Evolutionary conservation across 768 basidiomycete species (phyloP).

Genomic region (Amanita fuliginea): DNA sequence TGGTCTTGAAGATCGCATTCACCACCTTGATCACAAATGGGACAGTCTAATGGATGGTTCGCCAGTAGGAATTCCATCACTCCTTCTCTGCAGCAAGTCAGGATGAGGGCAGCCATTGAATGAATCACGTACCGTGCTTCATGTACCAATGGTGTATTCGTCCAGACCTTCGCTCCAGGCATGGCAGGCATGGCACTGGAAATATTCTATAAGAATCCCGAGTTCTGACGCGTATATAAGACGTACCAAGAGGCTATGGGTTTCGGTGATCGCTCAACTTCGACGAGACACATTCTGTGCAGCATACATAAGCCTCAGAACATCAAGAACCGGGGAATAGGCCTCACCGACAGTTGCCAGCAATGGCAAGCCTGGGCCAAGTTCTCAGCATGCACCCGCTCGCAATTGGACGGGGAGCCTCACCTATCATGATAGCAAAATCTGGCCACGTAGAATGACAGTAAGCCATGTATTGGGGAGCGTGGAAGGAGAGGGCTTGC

Average conservation of each 20-base stretch:
- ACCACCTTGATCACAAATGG: constrained; percentile 97
- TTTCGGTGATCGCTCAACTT: constrained; percentile 92
- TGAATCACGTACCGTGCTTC: constrained; percentile 53
- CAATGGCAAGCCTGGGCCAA: constrained; percentile 70
- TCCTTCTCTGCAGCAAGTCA: constrained; percentile 54
- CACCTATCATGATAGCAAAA: constrained; percentile 85
- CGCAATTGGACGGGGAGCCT: constrained; percentile 8
- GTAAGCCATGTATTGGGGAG: constrained; percentile 11
- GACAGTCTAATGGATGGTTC: constrained; percentile 98
- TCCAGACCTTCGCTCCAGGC: constrained; percentile 87
- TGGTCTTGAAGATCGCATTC: constrained; percentile 99
- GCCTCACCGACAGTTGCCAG: constrained; percentile 89
- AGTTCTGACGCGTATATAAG: background rate
- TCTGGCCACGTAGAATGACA: constrained; percentile 22
- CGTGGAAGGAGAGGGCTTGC: constrained; percentile 24
- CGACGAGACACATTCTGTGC: constrained; percentile 92
- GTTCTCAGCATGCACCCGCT: background rate
- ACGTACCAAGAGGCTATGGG: constrained; percentile 85
- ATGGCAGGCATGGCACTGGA: constrained; percentile 93
- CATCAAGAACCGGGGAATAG: background rate
- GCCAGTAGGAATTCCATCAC: constrained; percentile 99
- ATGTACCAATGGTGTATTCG: constrained; percentile 84
- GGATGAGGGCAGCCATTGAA: constrained; percentile 4
- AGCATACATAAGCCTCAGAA: constrained; percentile 2
- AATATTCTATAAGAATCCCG: background rate